phyloP scores from a whole-genome alignment of 2,329 filamentous ascomycete genomes.

The Colletotrichum cordylinicola region DNA sequence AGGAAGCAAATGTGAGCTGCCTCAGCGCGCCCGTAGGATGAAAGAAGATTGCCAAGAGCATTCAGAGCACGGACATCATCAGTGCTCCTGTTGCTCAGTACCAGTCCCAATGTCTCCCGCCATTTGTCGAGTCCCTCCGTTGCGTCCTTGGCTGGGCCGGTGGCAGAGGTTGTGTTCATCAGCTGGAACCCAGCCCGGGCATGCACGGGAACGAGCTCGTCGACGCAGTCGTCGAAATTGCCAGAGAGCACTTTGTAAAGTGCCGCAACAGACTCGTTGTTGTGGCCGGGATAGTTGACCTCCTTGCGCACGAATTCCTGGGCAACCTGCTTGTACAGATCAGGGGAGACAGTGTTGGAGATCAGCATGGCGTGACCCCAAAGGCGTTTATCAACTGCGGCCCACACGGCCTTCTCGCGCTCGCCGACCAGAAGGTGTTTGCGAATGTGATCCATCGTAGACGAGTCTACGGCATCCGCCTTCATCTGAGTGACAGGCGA shows the following conservation, averaged over 20 bases:
- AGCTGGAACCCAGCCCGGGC: slow-evolving; percentile 92
- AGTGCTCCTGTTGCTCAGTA: slow-evolving; percentile 85
- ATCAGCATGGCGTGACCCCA: slow-evolving; percentile 98
- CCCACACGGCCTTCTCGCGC: slow-evolving; percentile 90
- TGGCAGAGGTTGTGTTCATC: slow-evolving; percentile 74
- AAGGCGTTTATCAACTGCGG: slow-evolving; percentile 87
- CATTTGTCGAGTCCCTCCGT: slow-evolving; percentile 90
- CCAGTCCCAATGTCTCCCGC: slow-evolving; percentile 86
- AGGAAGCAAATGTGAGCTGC: slow-evolving; percentile 95
- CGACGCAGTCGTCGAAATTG: slow-evolving; percentile 92
- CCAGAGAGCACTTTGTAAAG: slow-evolving; percentile 94
- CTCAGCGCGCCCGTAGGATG: slow-evolving; percentile 85
- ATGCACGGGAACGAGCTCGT: slow-evolving; percentile 92
- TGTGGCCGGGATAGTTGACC: slow-evolving; percentile 80
- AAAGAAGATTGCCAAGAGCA: slow-evolving; percentile 81
- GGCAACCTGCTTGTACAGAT: slow-evolving; percentile 89
- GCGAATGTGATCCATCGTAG: slow-evolving; percentile 74
- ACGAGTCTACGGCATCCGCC: slow-evolving; percentile 72
- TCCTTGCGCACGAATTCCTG: slow-evolving; percentile 97
- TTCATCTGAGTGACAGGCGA: slow-evolving; percentile 43
- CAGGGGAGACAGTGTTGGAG: slow-evolving; percentile 76
- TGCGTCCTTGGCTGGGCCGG: slow-evolving; percentile 70
- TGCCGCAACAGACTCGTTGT: slow-evolving; percentile 86
- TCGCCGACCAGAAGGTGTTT: slow-evolving; percentile 79
- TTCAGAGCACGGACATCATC: slow-evolving; percentile 81